Percentiles rank a stretch among this genome's conserved stretches.
Conservation (phyloP, 2,329 filamentous ascomycete genomes). For the Aspergillus viridinutans region DNA sequence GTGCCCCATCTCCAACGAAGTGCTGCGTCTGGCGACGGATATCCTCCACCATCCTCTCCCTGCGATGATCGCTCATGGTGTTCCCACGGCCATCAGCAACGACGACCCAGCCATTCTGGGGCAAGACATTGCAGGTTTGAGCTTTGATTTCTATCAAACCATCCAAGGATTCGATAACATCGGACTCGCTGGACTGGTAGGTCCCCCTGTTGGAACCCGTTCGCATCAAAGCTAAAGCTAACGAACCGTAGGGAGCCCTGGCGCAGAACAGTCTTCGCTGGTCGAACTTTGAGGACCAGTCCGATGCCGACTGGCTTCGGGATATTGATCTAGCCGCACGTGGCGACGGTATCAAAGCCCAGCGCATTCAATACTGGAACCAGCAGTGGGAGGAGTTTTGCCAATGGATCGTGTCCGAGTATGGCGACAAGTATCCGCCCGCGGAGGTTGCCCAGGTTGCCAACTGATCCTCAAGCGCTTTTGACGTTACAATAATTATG, state of each 20-base stretch:
- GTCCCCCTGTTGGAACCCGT: neutral
- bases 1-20: slow-evolving; percentile 87
- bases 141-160: slow-evolving; percentile 89
- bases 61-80: slow-evolving; percentile 74
- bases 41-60: slow-evolving; percentile 75
- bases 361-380: slow-evolving; percentile 70
- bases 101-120: slow-evolving; percentile 87
- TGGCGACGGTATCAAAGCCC: slow-evolving; percentile 64
- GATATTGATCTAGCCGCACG: slow-evolving; percentile 68
- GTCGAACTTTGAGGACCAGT: slow-evolving; percentile 78
- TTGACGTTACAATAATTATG: too few relatives aligned
- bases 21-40: slow-evolving; percentile 70
- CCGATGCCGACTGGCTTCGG: slow-evolving; percentile 63
- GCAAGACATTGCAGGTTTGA: slow-evolving; percentile 74
- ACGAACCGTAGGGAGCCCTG: slow-evolving; percentile 44
- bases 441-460: neutral
- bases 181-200: slow-evolving; percentile 77
- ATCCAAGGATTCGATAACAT: slow-evolving; percentile 88
- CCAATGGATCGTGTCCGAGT: slow-evolving; percentile 66
- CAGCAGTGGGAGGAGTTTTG: slow-evolving; percentile 83
- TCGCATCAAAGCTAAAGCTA: neutral
- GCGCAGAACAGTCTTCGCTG: slow-evolving; percentile 88
- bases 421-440: slow-evolving; percentile 1
- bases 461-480: neutral
- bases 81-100: slow-evolving; percentile 76